Base-by-base conservation (phyloP, 345 rosid genomes). In the Salix brachista region DNA sequence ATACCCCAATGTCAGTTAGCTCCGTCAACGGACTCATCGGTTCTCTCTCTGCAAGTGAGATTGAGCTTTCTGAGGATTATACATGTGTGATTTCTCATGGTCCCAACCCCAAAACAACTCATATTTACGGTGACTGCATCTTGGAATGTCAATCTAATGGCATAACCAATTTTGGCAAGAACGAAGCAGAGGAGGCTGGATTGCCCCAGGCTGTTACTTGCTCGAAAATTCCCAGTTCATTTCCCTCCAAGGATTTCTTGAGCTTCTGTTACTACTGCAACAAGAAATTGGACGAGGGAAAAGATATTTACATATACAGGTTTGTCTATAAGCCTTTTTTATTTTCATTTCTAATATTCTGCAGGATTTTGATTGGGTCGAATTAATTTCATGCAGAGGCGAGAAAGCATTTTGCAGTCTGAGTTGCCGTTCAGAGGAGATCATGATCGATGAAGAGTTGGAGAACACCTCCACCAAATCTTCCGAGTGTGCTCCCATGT, bases 21-120 rank as follows among this genome's bases (percentile, higher is more conserved):
- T 73, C 85, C 70, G 74, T 70, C 69, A 79, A 71, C 70, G 86
- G 70, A 23, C 73, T 81, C 23, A 10, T 42, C 30, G 84, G 71
- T 8, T 72, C 84, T 78, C 86, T 86, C 14, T 85, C 92, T 21
- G 90, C 91, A 46, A 86, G 82, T 26, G 95, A 90, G 77, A 86
- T 93, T 83, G 97, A 91, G 86, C 90, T 87, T 68, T 94, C 97
- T 11, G 97, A 96, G 87, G 99, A 93, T 56, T 96, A 96, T 85
- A 96, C 99, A 70, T 85, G 99, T 61, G 89, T 93, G 36, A 92
- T 83, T 71, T 82, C 90, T 10, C 95, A 88, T 61, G 98, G 97
- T 84, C 91, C 97, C 71, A 89, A 86, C 82, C 92, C 97, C 0
- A 88, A 84, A 77, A 96, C 90, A 6, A 92, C 92, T 87, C 98